Evolutionary conservation across 371 early-diverging fungal species (phyloP).

Genomic region (Smittium culicis): DNA sequence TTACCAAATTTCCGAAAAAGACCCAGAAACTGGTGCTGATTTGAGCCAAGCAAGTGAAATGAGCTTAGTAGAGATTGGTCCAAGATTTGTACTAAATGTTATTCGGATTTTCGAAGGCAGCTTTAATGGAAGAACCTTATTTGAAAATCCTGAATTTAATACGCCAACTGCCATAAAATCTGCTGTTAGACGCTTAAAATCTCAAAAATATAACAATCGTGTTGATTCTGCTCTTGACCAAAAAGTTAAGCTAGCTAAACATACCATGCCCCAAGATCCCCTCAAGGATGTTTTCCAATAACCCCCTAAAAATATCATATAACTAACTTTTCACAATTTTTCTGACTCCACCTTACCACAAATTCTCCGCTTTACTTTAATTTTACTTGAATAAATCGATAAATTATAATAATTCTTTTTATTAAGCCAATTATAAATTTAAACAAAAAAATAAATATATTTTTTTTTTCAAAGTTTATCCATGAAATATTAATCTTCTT

Average conservation of each 20-base stretch:
- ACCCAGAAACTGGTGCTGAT: conserved; percentile 28
- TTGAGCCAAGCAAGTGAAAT: conserved; percentile 45
- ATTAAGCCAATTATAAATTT: no score
- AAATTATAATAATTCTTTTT: no score
- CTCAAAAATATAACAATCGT: conserved; percentile 26
- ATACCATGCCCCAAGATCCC: conserved; percentile 18
- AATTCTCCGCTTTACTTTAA: no score
- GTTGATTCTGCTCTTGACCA: conserved; percentile 5
- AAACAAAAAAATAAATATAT: no score
- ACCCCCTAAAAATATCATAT: background rate
- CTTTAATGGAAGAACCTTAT: conserved; percentile 83
- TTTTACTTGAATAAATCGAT: no score
- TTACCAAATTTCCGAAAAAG: conserved; percentile 49
- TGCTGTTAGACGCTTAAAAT: conserved; percentile 16
- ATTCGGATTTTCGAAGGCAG: conserved; percentile 89
- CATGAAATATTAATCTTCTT: no score
- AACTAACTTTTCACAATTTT: no score
- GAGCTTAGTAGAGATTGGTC: conserved; percentile 90
- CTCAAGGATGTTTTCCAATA: conserved; percentile 18
- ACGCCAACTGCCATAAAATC: conserved; percentile 43
- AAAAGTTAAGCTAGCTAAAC: conserved; percentile 7
- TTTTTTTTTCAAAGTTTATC: no score
- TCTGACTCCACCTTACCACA: no score
- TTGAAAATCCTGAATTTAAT: conserved; percentile 74
- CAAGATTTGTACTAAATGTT: conserved; percentile 82